Percentiles rank a stretch among this genome's conserved stretches.
Evolutionary conservation across 73 alveolate species (phyloP).

Genomic region (Diophrys appendiculata): DNA sequence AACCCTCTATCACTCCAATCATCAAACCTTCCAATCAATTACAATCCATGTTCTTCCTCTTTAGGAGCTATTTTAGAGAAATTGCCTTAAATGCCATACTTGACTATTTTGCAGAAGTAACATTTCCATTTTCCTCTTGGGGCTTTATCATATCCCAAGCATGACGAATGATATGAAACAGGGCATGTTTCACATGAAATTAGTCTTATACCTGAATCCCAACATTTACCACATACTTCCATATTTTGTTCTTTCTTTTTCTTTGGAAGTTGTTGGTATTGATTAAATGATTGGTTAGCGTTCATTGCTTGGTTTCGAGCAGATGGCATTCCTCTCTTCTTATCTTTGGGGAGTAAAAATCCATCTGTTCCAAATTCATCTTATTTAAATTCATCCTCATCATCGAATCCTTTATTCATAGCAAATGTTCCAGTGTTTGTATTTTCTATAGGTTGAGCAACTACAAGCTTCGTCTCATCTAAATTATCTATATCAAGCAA

Average conservation of each 20-base stretch:
- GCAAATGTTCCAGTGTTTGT: constrained; percentile 17
- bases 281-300: no score
- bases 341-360: no score
- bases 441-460: not conserved
- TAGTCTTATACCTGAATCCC: constrained; percentile 33
- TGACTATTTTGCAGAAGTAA: constrained; percentile 52
- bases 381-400: not conserved
- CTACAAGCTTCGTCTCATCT: constrained; percentile 53
- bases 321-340: no score
- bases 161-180: constrained; percentile 42
- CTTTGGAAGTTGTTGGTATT: not conserved
- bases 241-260: constrained; percentile 16
- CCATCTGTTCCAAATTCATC: constrained; percentile 8
- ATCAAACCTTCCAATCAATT: not conserved
- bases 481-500: constrained; percentile 36
- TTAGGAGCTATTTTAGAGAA: constrained; percentile 51
- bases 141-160: constrained; percentile 43
- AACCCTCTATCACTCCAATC: not conserved
- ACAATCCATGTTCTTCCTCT: constrained; percentile 21
- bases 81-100: constrained; percentile 34
- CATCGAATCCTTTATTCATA: constrained; percentile 8
- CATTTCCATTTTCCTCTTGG: constrained; percentile 71
- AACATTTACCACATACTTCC: constrained; percentile 42
- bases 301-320: no score
- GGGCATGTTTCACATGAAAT: constrained; percentile 56